These are phyloP conservation scores for Solanum corneliomulleri DNA, from an alignment of 257 asterid species.

Conservation along the genomic window DNA sequence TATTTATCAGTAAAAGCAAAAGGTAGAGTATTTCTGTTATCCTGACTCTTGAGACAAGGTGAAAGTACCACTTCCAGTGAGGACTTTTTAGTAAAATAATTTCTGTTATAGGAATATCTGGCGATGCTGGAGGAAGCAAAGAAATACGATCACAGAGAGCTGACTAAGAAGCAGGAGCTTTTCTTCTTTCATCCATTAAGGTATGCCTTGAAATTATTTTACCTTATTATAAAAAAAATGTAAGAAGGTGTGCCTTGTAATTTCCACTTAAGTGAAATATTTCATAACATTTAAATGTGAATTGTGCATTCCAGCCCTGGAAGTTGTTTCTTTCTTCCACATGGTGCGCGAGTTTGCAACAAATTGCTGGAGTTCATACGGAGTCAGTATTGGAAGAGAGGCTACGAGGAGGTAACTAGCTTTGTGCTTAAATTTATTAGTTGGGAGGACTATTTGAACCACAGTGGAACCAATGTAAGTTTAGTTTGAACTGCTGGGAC, in stretches of 20 bases:
- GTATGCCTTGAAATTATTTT: conserved; percentile 18
- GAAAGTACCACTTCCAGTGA: not conserved
- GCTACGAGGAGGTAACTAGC: conserved; percentile 74
- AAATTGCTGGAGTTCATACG: conserved; percentile 69
- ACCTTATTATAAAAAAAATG: not conserved
- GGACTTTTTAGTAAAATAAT: not conserved
- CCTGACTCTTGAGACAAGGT: not conserved
- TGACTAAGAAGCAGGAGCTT: conserved; percentile 90
- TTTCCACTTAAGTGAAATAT: not conserved
- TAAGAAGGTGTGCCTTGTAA: not conserved
- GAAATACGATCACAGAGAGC: conserved; percentile 96
- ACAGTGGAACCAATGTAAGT: not conserved
- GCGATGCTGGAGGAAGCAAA: conserved; percentile 93
- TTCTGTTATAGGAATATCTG: conserved; percentile 60
- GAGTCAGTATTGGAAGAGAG: conserved; percentile 82
- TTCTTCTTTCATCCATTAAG: conserved; percentile 96
- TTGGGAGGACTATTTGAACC: not conserved
- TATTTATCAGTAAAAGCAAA: not conserved
- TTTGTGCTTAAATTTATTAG: not conserved
- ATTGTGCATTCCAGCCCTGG: conserved; percentile 59
- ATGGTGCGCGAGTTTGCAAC: conserved; percentile 87
- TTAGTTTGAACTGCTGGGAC: not conserved
- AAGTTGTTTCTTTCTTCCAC: conserved; percentile 96
- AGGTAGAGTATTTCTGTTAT: not conserved
- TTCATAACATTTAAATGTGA: not conserved